Base-by-base conservation (phyloP, 768 basidiomycete genomes). In the Collybia mongolica region DNA sequence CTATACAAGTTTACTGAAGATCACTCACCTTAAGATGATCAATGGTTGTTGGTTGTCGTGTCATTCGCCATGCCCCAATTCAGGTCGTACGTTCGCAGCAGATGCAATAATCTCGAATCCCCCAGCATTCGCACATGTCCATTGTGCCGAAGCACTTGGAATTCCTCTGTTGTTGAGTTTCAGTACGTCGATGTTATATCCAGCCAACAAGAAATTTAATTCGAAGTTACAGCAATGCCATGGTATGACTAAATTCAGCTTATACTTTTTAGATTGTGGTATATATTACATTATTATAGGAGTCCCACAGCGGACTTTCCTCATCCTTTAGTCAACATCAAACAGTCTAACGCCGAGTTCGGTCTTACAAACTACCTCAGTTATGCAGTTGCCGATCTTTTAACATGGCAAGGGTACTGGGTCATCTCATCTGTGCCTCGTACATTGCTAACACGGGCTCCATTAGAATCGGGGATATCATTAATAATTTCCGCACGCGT, bases 101-200 rank as follows among this genome's bases (percentile, higher is more conserved):
- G 83, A 86, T 56, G 82, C 83, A 0, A 82, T 86, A 39, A 83
- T 86, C 41, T 78, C 79, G 26, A 86, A 86, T 60, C 84, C 84
- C 15, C 84, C 84, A 0, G 72, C 80, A 4, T 86, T 86, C 53
- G 83, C 79, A 1, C 83, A 85, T 65, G 63, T 84, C 3, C 83
- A 85, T 52, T 79, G 83, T 44, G 83, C 83, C 1, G 83, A 86
- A 58, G 82, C 82, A 6, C 61, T 84, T 3, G 83, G 83, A 1
- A 70, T 84, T 20, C 82, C 81, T 2, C 62, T 84, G 7, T 67
- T 79, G 36, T 61, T 83, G 55, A 77, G 74, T 43, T 84, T 85
- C 60, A 84, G 81, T 83, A 49, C 52, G 79, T 70, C 35, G 19
- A 20, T 46, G 3, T 42, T 36, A 4, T 40, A 3, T 48, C 38